Base-by-base conservation (phyloP, 2,329 filamentous ascomycete genomes). In the Fusarium agapanthi region DNA sequence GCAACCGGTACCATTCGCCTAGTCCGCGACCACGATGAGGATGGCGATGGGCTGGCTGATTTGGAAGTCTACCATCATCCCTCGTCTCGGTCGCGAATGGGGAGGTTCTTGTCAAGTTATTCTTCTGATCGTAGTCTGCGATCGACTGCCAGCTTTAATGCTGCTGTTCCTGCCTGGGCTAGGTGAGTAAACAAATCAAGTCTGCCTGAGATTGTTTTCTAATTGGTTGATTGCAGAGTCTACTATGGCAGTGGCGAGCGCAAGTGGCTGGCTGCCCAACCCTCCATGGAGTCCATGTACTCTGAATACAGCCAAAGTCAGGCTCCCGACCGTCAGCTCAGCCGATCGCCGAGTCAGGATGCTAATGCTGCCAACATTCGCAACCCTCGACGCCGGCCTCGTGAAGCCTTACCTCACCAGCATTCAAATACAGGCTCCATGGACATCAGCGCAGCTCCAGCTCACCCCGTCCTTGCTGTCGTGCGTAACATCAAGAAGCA, bases 161-260 rank as follows among this genome's bases (percentile, higher is more conserved):
- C 82, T 20, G 76, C 83, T 5, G 82, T 90, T 45, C 88, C 88
- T 18, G 77, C 84, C 14, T 90, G 88, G 88, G 88, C 88, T 34
- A 84, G 80, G 84, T 87, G 80, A 77, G 81, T 61, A 37, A 13
- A 40, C 22, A 15, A 28, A 28, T n/a, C 8, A 30, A 20, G 14
- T 41, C 26, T 12, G 11, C 11, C 16, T n/a, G 24, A 28, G 20
- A 22, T 54, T 40, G 22, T n/a, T 37, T n/a, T 30, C 6, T 54
- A 41, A 54, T 18, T 26, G n/a, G 75, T 51, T 43, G 35, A 34
- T 50, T 47, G 80, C 44, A 90, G 86, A 73, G 83, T 93, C 22
- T 95, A 94, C 81, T 95, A 95, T 79, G 89, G 90, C 40, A 90
- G 89, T 59, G 90, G 91, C 56, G 90, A 88, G 79, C 86, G 85